phyloP scores from a whole-genome alignment of 2,329 filamentous ascomycete species.

The Chaetoscypha palmicola region DNA sequence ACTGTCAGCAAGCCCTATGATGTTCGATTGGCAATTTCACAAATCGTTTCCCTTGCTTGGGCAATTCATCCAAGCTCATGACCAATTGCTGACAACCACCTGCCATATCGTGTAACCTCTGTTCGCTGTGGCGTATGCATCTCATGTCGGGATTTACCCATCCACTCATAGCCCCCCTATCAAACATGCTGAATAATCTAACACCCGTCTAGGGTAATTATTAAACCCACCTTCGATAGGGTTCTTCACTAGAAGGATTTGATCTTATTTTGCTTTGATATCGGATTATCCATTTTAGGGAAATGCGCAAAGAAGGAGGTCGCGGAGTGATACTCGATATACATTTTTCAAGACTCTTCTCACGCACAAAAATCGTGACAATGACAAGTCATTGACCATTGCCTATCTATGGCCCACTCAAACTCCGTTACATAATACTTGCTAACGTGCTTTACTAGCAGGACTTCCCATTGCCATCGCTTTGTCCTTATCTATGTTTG shows the following conservation, averaged over 20 bases:
- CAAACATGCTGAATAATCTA: slow-evolving; percentile 1
- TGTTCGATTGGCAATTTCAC: not conserved
- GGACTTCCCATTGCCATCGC: slow-evolving; percentile 12
- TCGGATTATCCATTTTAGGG: no score
- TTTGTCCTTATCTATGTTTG: slow-evolving; percentile 35
- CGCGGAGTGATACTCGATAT: no score
- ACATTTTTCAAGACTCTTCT: no score
- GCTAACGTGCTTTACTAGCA: not conserved
- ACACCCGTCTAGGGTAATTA: not conserved
- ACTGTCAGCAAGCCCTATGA: slow-evolving; percentile 2
- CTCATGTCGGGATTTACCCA: slow-evolving; percentile 1
- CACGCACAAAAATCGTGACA: no score
- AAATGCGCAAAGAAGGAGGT: no score
- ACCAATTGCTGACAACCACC: not conserved
- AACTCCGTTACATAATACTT: not conserved
- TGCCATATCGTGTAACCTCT: not conserved
- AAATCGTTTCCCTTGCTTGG: not conserved
- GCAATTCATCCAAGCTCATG: not conserved
- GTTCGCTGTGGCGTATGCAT: not conserved
- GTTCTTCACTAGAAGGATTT: no score
- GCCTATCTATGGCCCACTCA: not conserved
- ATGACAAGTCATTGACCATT: no score
- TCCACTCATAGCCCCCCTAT: not conserved
- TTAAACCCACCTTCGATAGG: not conserved
- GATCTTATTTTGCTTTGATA: no score